Evolutionary conservation across 2,329 filamentous ascomycete genomes (phyloP).

Genomic region (Pyrenochaeta sp.): DNA sequence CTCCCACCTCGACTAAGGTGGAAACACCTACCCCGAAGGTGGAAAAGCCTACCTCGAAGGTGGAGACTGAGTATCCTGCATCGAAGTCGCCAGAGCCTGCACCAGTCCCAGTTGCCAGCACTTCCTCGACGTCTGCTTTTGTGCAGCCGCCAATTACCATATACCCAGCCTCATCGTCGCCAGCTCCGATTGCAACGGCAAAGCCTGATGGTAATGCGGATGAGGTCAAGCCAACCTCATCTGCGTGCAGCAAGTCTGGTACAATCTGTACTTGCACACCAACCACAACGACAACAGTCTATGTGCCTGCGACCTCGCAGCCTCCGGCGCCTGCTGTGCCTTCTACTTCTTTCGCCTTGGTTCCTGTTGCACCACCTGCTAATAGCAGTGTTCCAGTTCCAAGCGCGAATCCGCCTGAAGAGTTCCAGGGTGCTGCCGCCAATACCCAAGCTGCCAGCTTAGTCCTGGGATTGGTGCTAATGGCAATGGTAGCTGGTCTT

Average conservation of each 20-base stretch:
- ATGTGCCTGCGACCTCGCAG: slow-evolving; percentile 23
- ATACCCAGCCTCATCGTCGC: slow-evolving; percentile 4
- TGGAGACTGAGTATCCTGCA: slow-evolving; percentile 6
- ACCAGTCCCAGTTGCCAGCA: slow-evolving; percentile 6
- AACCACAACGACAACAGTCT: slow-evolving; percentile 34
- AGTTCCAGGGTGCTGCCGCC: slow-evolving; percentile 36
- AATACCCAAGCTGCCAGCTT: slow-evolving; percentile 23
- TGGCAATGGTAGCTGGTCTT: slow-evolving; percentile 28
- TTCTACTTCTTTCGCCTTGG: slow-evolving; percentile 3
- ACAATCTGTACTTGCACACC: slow-evolving; percentile 22
- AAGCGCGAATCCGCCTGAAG: slow-evolving; percentile 13
- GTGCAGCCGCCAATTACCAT: slow-evolving; percentile 10
- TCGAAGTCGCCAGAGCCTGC: slow-evolving; percentile 16
- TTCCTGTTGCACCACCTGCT: slow-evolving; percentile 23
- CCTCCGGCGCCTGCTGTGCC: slow-evolving; percentile 12
- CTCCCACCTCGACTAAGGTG: slow-evolving; percentile 3
- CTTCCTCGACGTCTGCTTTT: slow-evolving; percentile 7
- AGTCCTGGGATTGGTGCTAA: slow-evolving; percentile 23
- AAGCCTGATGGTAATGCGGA: slow-evolving; percentile 20
- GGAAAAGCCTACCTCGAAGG: slow-evolving; percentile 6
- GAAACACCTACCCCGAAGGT: slow-evolving; percentile 2
- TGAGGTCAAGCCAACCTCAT: slow-evolving; percentile 14
- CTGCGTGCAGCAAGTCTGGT: slow-evolving; percentile 10
- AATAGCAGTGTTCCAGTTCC: slow-evolving; percentile 29
- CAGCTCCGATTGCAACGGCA: slow-evolving; percentile 9